Evolutionary conservation across 23 red algal species (phyloP).

Genomic region (Gracilaria domingensis): DNA sequence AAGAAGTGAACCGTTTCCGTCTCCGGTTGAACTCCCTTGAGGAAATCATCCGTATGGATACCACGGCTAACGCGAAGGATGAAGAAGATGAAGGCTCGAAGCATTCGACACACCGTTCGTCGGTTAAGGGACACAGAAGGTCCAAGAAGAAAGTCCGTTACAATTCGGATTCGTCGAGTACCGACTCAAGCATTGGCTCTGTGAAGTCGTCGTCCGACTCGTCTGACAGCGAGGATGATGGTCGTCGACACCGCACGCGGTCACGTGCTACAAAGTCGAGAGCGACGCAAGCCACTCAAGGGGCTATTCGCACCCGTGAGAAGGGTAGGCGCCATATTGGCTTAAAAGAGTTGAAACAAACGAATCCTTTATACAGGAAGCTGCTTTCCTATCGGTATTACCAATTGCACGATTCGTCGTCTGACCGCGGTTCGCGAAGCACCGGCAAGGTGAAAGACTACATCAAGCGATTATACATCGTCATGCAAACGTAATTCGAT

Average conservation of each 20-base stretch:
- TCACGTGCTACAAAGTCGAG: neutral
- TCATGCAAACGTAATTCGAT: neutral
- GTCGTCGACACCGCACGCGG: neutral
- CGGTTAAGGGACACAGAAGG: neutral
- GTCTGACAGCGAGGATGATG: neutral
- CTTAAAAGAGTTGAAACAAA: neutral
- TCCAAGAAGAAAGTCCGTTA: neutral
- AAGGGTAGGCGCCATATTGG: slow-evolving; percentile 4
- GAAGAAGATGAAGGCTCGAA: neutral
- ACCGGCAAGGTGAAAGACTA: slow-evolving; percentile 14
- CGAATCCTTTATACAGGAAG: slow-evolving; percentile 9
- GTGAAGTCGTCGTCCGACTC: neutral
- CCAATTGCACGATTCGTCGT: neutral
- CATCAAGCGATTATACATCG: neutral
- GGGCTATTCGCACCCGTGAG: neutral
- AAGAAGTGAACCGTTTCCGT: neutral
- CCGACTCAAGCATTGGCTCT: neutral
- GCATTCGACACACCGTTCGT: neutral
- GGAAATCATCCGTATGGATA: neutral
- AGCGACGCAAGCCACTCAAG: neutral
- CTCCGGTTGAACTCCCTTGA: neutral
- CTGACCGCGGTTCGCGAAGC: neutral
- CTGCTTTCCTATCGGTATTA: neutral
- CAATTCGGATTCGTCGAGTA: neutral
- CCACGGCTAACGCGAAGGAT: too few relatives aligned